Evolutionary conservation across 257 asterid genomes (phyloP).

Genomic region (Rubia yunnanensis): DNA sequence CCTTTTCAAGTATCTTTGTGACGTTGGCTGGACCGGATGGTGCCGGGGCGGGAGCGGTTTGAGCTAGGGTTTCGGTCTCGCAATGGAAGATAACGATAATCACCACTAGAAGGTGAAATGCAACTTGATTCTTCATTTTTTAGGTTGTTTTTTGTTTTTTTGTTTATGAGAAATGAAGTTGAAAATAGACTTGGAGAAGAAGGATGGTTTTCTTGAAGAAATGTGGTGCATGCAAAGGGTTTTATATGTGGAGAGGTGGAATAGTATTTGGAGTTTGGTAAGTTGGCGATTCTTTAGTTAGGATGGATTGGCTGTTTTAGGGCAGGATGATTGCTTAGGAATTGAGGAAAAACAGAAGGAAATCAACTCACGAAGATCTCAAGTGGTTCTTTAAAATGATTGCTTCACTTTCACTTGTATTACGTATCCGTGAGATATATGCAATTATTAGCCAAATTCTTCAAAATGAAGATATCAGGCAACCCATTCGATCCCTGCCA

Average conservation of each 20-base stretch:
- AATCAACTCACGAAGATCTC: constrained; percentile 4
- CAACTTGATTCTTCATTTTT: constrained; percentile 26
- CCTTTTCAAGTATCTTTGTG: constrained; percentile 77
- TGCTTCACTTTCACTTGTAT: constrained; percentile 12
- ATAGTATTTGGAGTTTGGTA: constrained; percentile 24
- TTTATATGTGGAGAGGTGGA: constrained; percentile 28
- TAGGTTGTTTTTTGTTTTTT: background rate
- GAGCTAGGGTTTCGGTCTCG: constrained; percentile 33
- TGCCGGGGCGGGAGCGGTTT: constrained; percentile 39
- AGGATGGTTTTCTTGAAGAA: constrained; percentile 2
- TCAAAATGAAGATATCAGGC: constrained; percentile 1
- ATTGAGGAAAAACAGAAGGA: constrained; percentile 10
- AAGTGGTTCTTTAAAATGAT: constrained; percentile 1
- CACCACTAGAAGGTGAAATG: constrained; percentile 17
- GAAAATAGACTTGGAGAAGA: background rate
- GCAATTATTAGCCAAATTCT: constrained; percentile 2
- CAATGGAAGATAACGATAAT: constrained; percentile 26
- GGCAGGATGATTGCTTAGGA: constrained; percentile 12
- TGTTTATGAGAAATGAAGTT: background rate
- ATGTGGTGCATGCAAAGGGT: constrained; percentile 16
- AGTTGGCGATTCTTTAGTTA: constrained; percentile 21
- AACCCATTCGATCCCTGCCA: background rate
- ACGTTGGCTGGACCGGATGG: constrained; percentile 82
- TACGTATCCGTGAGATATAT: constrained; percentile 2
- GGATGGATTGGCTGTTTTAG: constrained; percentile 1